These are phyloP conservation scores for Penicillium soppii DNA, from an alignment of 495 filamentous ascomycete genomes.

Conservation along the genomic window DNA sequence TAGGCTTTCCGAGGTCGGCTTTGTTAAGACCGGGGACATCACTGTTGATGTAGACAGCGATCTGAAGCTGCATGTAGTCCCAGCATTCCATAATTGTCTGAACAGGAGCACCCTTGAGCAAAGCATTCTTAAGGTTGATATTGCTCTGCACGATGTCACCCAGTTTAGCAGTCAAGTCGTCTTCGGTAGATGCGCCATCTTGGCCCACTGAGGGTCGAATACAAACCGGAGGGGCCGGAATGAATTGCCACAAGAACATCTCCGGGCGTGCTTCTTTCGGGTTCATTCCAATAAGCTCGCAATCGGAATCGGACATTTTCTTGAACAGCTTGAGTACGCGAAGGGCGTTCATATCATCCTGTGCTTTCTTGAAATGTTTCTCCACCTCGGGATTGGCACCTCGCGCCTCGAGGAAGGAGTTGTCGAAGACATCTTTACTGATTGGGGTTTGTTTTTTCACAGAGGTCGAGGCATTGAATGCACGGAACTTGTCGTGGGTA, in stretches of 20 bases:
- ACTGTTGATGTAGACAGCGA: slow-evolving; percentile 97
- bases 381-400: slow-evolving; percentile 77
- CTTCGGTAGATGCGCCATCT: slow-evolving; percentile 88
- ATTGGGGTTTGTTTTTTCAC: slow-evolving; percentile 76
- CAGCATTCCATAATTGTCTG: slow-evolving; percentile 95
- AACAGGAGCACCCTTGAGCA: slow-evolving; percentile 78
- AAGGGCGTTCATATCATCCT: slow-evolving; percentile 91
- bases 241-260: slow-evolving; percentile 96
- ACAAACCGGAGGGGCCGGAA: slow-evolving; percentile 89
- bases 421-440: slow-evolving; percentile 79
- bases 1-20: slow-evolving; percentile 73
- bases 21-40: slow-evolving; percentile 85
- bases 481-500: slow-evolving; percentile 86
- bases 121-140: slow-evolving; percentile 72
- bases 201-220: slow-evolving; percentile 92
- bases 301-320: slow-evolving; percentile 78
- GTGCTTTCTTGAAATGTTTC: slow-evolving; percentile 82
- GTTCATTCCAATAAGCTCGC: slow-evolving; percentile 85
- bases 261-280: slow-evolving; percentile 86
- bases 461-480: slow-evolving; percentile 82
- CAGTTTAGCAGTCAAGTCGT: slow-evolving; percentile 92
- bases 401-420: slow-evolving; percentile 75
- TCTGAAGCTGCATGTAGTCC: slow-evolving; percentile 92
- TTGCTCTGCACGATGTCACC: slow-evolving; percentile 92
- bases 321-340: slow-evolving; percentile 88